A percentile compares a stretch with the other conserved stretches of the same genome.
These are phyloP conservation scores for Colletotrichum sp. DNA, from an alignment of 2,329 filamentous ascomycete species.

Conservation along the genomic window DNA sequence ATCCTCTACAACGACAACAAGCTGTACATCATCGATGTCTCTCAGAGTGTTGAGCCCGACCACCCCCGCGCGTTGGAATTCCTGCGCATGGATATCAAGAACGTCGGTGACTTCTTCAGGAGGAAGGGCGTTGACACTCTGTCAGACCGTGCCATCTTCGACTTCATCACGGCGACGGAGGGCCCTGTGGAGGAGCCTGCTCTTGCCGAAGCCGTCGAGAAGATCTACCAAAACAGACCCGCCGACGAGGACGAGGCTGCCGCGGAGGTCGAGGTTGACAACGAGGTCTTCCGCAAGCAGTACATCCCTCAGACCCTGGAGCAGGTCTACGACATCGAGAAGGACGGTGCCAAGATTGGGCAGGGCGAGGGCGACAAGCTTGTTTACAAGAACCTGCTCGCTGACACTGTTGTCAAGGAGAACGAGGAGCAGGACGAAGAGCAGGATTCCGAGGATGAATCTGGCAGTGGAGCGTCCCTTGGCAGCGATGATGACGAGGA, in stretches of 20 bases:
- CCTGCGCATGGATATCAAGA: constrained; percentile 97
- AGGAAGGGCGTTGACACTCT: constrained; percentile 84
- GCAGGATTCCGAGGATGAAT: constrained; percentile 44
- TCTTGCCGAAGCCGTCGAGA: constrained; percentile 67
- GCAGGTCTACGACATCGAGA: constrained; percentile 95
- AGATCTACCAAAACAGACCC: constrained; percentile 65
- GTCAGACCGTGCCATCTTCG: constrained; percentile 79
- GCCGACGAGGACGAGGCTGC: constrained; percentile 53
- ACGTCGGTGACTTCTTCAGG: constrained; percentile 90
- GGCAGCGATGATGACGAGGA: constrained; percentile 46
- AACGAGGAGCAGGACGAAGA: constrained; percentile 38
- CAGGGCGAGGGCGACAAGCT: constrained; percentile 77
- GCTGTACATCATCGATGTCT: constrained; percentile 96
- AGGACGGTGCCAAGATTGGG: constrained; percentile 80
- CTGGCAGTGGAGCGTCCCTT: constrained; percentile 54
- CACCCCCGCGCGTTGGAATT: constrained; percentile 94
- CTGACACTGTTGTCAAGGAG: constrained; percentile 62
- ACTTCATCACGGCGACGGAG: constrained; percentile 74
- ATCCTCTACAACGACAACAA: constrained; percentile 84
- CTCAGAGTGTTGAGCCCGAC: constrained; percentile 95
- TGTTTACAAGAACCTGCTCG: constrained; percentile 84
- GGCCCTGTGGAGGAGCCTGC: constrained; percentile 65
- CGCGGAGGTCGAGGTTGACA: constrained; percentile 75
- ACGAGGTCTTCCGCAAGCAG: constrained; percentile 92
- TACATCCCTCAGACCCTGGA: constrained; percentile 96